These are phyloP conservation scores for Sporothrix curviconia DNA, from an alignment of 2,329 filamentous ascomycete genomes.

Conservation along the genomic window DNA sequence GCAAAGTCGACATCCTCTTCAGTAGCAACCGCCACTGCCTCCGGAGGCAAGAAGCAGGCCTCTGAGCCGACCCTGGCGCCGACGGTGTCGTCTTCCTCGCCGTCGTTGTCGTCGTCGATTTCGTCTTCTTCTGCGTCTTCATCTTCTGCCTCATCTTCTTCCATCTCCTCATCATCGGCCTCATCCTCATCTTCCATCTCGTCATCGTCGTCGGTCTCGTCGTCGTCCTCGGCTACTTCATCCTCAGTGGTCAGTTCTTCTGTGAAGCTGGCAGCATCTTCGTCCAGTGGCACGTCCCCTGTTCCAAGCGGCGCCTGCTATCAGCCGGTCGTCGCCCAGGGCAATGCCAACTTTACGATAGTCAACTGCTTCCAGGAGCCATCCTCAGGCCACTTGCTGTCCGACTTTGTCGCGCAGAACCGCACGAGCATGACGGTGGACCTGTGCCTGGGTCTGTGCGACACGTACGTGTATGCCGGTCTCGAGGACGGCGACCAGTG, in stretches of 20 bases:
- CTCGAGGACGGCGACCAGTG: slow-evolving; percentile 35
- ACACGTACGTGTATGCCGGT: slow-evolving; percentile 29
- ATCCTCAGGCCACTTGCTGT: slow-evolving; percentile 17
- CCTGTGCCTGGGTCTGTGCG: slow-evolving; percentile 26
- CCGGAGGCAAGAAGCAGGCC: no score
- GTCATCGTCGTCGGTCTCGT: neutral
- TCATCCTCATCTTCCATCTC: neutral
- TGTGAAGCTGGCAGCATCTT: no score
- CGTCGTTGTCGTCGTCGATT: neutral
- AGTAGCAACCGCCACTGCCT: no score
- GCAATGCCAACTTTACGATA: slow-evolving; percentile 21
- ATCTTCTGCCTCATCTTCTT: neutral
- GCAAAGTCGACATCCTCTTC: no score
- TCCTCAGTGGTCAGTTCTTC: no score
- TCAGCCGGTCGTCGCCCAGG: slow-evolving; percentile 2
- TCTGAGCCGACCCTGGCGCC: no score
- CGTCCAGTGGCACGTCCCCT: no score
- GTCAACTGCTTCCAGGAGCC: slow-evolving; percentile 21
- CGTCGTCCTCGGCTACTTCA: no score
- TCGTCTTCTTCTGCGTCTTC: neutral
- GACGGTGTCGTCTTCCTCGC: neutral
- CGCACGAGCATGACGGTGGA: slow-evolving; percentile 26
- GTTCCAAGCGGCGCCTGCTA: neutral
- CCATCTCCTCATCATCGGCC: neutral
- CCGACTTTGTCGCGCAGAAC: slow-evolving; percentile 7